These are phyloP conservation scores for Tricholoma bakamatsutake DNA, from an alignment of 768 basidiomycete species.

Conservation along the genomic window DNA sequence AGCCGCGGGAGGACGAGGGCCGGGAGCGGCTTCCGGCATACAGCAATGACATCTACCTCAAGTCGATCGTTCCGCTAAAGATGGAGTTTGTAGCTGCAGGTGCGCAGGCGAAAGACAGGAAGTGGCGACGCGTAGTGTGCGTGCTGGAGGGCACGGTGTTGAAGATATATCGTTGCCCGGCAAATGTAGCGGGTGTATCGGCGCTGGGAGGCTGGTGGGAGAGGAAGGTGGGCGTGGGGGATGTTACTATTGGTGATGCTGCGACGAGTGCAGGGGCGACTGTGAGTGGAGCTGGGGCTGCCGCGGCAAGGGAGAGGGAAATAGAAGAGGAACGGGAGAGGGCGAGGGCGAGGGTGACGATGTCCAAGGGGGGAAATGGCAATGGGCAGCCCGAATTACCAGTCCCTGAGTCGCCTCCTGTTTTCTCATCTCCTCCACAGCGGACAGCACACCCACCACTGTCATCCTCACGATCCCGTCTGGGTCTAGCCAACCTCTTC, in stretches of 20 bases:
- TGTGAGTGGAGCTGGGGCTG: constrained; percentile 21
- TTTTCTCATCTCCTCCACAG: constrained; percentile 14
- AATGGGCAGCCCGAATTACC: constrained; percentile 5
- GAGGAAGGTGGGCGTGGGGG: constrained; percentile 66
- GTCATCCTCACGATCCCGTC: constrained; percentile 29
- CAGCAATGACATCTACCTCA: constrained; percentile 74
- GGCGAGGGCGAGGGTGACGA: background rate
- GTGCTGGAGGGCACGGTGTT: constrained; percentile 92
- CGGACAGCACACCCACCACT: constrained; percentile 6
- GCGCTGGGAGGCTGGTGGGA: constrained; percentile 76
- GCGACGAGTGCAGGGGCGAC: constrained; percentile 12
- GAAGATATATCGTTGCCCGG: constrained; percentile 57
- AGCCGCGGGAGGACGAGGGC: constrained; percentile 78
- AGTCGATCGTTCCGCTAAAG: constrained; percentile 81
- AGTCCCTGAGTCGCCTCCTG: constrained; percentile 1
- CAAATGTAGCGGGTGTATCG: constrained; percentile 40
- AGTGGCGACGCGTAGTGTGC: constrained; percentile 86
- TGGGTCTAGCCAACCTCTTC: constrained; percentile 38
- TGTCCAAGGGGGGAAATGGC: constrained; percentile 15
- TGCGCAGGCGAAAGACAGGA: constrained; percentile 81
- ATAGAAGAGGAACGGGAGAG: constrained; percentile 6
- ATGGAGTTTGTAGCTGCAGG: constrained; percentile 88
- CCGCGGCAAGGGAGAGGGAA: constrained; percentile 14
- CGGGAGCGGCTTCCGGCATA: constrained; percentile 76
- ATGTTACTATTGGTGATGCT: constrained; percentile 24